Conservation (phyloP, 805 yeast species). For the Schizosaccharomyces cryophilus region DNA sequence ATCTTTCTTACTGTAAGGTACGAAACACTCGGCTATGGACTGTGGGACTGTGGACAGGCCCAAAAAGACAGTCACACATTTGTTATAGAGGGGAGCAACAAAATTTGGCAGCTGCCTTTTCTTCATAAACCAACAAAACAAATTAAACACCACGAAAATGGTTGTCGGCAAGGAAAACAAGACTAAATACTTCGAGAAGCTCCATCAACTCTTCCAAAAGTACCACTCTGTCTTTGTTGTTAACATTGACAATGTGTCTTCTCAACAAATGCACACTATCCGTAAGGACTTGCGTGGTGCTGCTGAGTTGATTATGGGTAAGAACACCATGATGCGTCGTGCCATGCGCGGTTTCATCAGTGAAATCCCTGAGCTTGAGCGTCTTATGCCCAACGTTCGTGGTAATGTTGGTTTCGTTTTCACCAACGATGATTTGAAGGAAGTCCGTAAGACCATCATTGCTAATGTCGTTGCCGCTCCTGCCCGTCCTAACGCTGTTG, state of each 20-base stretch:
- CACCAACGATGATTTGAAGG: constrained; percentile 89
- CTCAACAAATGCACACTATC: constrained; percentile 99
- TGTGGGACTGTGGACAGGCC: background rate
- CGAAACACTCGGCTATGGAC: background rate
- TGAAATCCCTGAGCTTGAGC: constrained; percentile 91
- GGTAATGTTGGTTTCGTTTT: constrained; percentile 99
- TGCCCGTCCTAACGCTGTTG: constrained; percentile 98
- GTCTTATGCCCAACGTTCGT: constrained; percentile 74
- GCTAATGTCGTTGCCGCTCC: constrained; percentile 98
- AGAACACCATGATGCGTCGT: constrained; percentile 99
- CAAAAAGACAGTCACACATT: background rate
- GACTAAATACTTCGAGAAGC: constrained; percentile 80
- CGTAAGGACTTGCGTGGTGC: constrained; percentile 89
- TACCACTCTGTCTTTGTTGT: constrained; percentile 96
- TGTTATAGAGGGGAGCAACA: background rate
- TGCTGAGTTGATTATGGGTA: constrained; percentile 96
- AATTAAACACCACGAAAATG: background rate
- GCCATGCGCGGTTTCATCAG: constrained; percentile 88
- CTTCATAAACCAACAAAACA: background rate
- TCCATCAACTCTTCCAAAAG: constrained; percentile 82
- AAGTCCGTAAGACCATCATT: constrained; percentile 66
- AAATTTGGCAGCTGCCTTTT: background rate
- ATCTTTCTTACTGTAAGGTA: no score
- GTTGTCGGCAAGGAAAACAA: constrained; percentile 16
- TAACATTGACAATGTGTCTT: constrained; percentile 98